Percentiles rank a stretch among this genome's conserved stretches.
These are phyloP conservation scores for Suhomyces kilbournensis DNA, from an alignment of 805 yeast species.

Conservation along the genomic window DNA sequence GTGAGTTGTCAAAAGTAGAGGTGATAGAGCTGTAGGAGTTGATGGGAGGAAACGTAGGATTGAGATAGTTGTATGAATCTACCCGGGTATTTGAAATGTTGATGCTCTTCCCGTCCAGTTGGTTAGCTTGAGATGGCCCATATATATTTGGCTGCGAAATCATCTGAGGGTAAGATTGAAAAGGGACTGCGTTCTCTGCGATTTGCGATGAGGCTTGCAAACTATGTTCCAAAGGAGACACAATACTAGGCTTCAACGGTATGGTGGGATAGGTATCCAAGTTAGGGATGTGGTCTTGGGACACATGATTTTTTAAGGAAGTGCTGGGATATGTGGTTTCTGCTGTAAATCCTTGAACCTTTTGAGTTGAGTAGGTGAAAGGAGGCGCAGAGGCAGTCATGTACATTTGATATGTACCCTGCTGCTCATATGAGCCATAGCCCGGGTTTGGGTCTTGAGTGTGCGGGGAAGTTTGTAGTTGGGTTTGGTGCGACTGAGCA, in stretches of 20 bases:
- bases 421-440: neutral
- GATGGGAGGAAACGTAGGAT: neutral
- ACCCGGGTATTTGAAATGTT: neutral
- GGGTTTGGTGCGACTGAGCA: neutral
- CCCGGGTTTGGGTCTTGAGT: neutral
- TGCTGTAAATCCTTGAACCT: neutral
- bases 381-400: neutral
- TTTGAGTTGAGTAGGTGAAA: neutral
- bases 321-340: neutral
- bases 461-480: neutral
- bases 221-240: neutral
- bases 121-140: neutral
- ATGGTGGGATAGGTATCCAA: neutral
- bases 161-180: neutral
- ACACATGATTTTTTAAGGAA: neutral
- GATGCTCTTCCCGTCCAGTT: neutral
- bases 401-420: neutral
- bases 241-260: neutral
- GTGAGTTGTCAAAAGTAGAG: neutral
- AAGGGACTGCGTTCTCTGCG: neutral
- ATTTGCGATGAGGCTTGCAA: neutral
- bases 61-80: constrained; percentile 2
- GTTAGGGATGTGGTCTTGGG: neutral
- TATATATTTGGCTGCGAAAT: neutral
- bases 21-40: neutral